phyloP scores from a whole-genome alignment of 2,329 filamentous ascomycete genomes.

The Aspergillus calidoustus region DNA sequence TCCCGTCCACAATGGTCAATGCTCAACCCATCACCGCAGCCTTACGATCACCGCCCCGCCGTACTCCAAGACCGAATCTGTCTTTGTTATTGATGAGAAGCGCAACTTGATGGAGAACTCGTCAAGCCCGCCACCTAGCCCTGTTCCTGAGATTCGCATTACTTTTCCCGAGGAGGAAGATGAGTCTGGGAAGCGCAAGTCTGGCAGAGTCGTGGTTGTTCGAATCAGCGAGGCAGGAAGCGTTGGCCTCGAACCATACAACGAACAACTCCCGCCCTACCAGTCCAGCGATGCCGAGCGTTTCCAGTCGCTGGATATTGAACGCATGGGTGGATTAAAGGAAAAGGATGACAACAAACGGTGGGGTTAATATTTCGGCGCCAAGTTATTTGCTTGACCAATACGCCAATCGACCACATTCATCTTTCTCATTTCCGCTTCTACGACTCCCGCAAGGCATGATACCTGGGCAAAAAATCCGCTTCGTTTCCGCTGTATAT shows the following conservation, averaged over 20 bases:
- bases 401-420: slow-evolving; percentile 21
- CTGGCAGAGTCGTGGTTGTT: slow-evolving; percentile 88
- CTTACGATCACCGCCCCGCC: slow-evolving; percentile 59
- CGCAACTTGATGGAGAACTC: slow-evolving; percentile 78
- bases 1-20: slow-evolving; percentile 70
- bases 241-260: slow-evolving; percentile 84
- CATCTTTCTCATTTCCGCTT: slow-evolving; percentile 21
- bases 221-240: slow-evolving; percentile 83
- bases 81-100: slow-evolving; percentile 80
- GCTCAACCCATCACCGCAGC: slow-evolving; percentile 57
- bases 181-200: slow-evolving; percentile 73
- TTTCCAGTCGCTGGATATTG: slow-evolving; percentile 93
- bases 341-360: slow-evolving; percentile 69
- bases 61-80: slow-evolving; percentile 66
- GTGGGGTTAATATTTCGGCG: slow-evolving; percentile 36
- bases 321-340: slow-evolving; percentile 90
- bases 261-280: slow-evolving; percentile 83
- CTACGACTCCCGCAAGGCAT: slow-evolving; percentile 39
- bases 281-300: slow-evolving; percentile 77
- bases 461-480: slow-evolving; percentile 37
- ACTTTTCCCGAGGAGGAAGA: slow-evolving; percentile 97
- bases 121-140: slow-evolving; percentile 73
- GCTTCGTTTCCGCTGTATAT: slow-evolving; percentile 29
- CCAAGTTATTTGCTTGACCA: slow-evolving; percentile 7
- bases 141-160: slow-evolving; percentile 96